Percentiles rank a stretch among this genome's conserved stretches.
phyloP scores from a whole-genome alignment of 768 basidiomycete genomes.

The Suillus hirtellus region DNA sequence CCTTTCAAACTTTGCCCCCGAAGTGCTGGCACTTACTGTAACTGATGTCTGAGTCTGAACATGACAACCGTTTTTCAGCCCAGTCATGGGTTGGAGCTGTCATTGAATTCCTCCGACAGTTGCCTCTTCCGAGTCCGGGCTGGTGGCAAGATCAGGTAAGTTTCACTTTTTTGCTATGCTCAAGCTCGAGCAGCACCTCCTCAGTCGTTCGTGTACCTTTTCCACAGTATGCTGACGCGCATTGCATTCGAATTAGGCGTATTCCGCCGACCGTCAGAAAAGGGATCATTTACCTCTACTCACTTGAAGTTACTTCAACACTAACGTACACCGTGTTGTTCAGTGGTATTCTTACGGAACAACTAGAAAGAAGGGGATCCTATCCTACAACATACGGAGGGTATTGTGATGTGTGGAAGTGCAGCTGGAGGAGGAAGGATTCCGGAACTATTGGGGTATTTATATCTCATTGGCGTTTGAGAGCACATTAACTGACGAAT shows the following conservation, averaged over 20 bases:
- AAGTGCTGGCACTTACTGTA: background rate
- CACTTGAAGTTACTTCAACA: background rate
- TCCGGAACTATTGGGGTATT: conserved; percentile 2
- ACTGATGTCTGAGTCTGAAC: background rate
- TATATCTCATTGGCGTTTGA: background rate
- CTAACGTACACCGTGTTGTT: no score
- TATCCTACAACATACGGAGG: conserved; percentile 12
- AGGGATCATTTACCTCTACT: background rate
- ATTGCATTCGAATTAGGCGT: conserved; percentile 4
- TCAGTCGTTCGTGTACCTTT: background rate
- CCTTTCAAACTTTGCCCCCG: background rate
- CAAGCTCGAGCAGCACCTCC: background rate
- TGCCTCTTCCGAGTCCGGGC: background rate
- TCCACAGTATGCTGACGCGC: background rate
- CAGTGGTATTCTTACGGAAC: conserved; percentile 15
- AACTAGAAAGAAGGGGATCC: conserved; percentile 8
- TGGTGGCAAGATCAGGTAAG: conserved; percentile 4
- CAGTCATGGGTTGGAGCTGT: background rate
- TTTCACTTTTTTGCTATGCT: background rate
- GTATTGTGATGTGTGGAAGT: conserved; percentile 16
- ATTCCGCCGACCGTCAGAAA: background rate
- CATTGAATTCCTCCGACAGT: background rate
- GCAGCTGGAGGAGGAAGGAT: conserved; percentile 23
- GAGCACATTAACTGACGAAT: background rate
- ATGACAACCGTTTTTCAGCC: background rate